These are phyloP conservation scores for Talaromyces nanjingensis DNA, from an alignment of 495 filamentous ascomycete genomes.

Conservation along the genomic window DNA sequence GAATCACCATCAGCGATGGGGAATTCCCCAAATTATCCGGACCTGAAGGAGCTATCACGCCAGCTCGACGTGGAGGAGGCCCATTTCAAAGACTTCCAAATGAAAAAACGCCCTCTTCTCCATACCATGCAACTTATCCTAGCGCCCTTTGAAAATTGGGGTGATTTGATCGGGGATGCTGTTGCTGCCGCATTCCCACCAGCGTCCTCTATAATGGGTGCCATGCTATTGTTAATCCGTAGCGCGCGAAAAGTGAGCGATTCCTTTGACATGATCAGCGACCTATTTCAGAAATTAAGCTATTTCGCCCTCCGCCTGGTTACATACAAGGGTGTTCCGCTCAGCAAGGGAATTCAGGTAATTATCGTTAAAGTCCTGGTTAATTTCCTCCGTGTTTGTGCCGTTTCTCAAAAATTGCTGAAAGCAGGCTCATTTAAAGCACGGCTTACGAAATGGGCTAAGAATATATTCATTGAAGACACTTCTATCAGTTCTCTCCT, in stretches of 20 bases:
- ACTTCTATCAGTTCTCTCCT: constrained; percentile 5
- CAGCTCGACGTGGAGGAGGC: constrained; percentile 7
- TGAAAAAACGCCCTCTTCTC: constrained; percentile 6
- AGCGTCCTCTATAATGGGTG: constrained; percentile 19
- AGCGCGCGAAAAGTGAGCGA: constrained; percentile 20
- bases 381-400: constrained; percentile 20
- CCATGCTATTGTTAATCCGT: constrained; percentile 20
- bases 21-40: background rate
- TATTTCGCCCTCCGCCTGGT: background rate
- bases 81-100: constrained; percentile 8
- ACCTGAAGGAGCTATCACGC: constrained; percentile 2
- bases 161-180: constrained; percentile 7
- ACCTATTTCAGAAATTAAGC: constrained; percentile 4
- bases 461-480: background rate
- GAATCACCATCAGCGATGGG: background rate
- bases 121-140: constrained; percentile 1
- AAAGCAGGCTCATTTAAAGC: constrained; percentile 10
- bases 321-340: background rate
- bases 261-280: constrained; percentile 17
- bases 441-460: constrained; percentile 9
- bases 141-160: constrained; percentile 1
- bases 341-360: background rate
- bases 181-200: constrained; percentile 17
- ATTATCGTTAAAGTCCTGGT: constrained; percentile 15
- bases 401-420: constrained; percentile 14